Evolutionary conservation across 345 rosid species (phyloP).

Genomic region (Eucalyptus leucophloia): DNA sequence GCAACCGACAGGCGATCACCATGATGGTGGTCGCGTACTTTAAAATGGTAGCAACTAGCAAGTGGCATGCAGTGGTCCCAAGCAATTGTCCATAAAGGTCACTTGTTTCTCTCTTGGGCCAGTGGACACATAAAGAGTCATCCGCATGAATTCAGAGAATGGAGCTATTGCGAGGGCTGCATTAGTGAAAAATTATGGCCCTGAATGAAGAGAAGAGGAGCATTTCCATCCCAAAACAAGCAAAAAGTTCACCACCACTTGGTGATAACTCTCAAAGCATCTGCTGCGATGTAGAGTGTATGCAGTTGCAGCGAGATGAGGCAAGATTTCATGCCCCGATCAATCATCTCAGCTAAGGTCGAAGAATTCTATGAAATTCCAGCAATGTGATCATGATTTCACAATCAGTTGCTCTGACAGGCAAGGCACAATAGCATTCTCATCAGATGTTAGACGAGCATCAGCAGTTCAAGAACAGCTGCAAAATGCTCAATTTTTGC

Average conservation of each 20-base stretch:
- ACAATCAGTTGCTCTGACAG: background rate
- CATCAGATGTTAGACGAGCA: background rate
- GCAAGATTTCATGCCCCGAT: background rate
- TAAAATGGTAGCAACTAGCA: background rate
- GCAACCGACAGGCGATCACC: background rate
- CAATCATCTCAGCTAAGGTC: background rate
- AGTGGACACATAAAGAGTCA: no score
- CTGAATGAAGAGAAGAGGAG: background rate
- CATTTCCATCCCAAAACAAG: background rate
- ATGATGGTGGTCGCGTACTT: background rate
- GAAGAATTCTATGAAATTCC: background rate
- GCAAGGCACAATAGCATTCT: background rate
- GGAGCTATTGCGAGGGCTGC: background rate
- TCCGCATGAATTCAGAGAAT: no score
- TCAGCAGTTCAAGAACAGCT: background rate
- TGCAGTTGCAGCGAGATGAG: background rate
- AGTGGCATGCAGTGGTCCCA: background rate
- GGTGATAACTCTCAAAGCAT: background rate
- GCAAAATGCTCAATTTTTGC: background rate
- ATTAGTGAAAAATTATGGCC: background rate
- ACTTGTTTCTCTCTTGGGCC: background rate
- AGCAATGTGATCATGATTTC: background rate
- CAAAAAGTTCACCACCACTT: background rate
- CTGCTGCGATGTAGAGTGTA: background rate
- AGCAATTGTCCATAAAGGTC: background rate